Conservation (phyloP, 73 alveolate genomes). For the Paramecium octaurelia region DNA sequence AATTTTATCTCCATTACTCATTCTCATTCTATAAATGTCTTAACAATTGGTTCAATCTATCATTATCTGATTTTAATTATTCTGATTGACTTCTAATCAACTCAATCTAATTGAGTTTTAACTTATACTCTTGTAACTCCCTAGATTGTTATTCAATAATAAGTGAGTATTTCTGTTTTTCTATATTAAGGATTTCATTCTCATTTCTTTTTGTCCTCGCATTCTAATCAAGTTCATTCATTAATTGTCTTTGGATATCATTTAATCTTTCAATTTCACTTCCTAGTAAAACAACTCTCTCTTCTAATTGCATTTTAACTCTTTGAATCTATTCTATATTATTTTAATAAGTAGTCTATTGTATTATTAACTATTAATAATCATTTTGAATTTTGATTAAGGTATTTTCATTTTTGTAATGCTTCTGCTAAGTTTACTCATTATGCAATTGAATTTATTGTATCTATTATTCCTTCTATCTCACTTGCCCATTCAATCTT, state of each 20-base stretch:
- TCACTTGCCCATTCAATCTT: neutral
- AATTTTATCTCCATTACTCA: constrained; percentile 44
- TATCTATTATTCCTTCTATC: constrained; percentile 1
- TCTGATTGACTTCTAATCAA: neutral
- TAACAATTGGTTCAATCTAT: constrained; percentile 12
- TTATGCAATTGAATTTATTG: neutral
- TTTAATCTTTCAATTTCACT: constrained; percentile 27
- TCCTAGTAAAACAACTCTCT: constrained; percentile 6
- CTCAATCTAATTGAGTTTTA: neutral
- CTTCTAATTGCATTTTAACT: constrained; percentile 16
- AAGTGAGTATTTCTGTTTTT: neutral
- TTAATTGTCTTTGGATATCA: neutral
- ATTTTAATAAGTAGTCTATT: neutral
- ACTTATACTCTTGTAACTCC: neutral
- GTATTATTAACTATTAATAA: neutral
- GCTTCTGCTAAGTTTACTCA: neutral
- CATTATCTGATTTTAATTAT: neutral
- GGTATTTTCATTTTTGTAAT: neutral
- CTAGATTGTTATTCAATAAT: neutral
- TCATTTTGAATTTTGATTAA: neutral
- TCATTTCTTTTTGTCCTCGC: neutral
- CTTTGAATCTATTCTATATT: neutral
- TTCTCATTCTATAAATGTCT: constrained; percentile 19
- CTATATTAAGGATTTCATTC: neutral
- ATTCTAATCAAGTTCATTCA: neutral